phyloP scores from a whole-genome alignment of 2,329 filamentous ascomycete species.

The Cryphonectria carpinicola region DNA sequence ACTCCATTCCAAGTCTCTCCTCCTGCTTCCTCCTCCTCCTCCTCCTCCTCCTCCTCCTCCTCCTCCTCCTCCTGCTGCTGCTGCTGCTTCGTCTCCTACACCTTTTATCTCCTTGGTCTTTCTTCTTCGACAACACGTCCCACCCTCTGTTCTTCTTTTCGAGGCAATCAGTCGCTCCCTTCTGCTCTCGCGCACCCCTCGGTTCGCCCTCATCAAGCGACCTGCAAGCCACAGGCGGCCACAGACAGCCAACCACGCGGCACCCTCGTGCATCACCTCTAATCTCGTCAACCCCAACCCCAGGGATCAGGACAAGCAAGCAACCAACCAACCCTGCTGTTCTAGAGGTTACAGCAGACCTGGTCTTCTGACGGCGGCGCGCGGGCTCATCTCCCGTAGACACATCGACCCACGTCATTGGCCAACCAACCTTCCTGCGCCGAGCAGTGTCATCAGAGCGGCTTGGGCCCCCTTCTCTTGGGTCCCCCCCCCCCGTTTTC shows the following conservation, averaged over 20 bases:
- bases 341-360: neutral
- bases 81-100: neutral
- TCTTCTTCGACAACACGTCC: neutral
- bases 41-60: no score
- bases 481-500: slow-evolving; percentile 16
- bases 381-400: slow-evolving; percentile 16
- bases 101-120: neutral
- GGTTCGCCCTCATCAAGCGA: neutral
- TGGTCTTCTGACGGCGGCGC: neutral
- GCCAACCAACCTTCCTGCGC: neutral
- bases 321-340: neutral
- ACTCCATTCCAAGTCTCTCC: neutral
- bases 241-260: neutral
- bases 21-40: neutral
- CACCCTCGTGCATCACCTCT: neutral
- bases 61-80: neutral
- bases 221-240: neutral
- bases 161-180: neutral
- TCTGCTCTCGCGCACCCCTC: neutral
- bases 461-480: slow-evolving; percentile 26
- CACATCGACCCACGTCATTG: slow-evolving; percentile 15
- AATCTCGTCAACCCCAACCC: neutral
- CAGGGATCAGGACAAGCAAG: neutral
- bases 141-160: neutral
- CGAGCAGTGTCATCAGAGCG: slow-evolving; percentile 18